Percentiles rank a stretch among this genome's conserved stretches.
Conservation (phyloP, 2,329 filamentous ascomycete genomes). For the Venturia oleaginea region DNA sequence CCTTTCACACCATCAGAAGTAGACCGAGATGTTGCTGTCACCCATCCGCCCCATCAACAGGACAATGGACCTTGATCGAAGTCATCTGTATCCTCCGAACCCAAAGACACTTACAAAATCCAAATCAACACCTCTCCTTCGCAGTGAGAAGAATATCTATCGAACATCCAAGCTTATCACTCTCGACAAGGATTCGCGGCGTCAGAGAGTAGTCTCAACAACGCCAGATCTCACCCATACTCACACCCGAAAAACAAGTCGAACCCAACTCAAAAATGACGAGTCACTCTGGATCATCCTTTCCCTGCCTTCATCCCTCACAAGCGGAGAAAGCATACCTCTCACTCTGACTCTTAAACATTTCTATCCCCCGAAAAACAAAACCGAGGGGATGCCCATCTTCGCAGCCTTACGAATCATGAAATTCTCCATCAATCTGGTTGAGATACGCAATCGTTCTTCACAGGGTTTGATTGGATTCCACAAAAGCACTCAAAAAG, state of each 20-base stretch:
- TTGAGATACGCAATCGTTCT: not conserved
- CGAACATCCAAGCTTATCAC: not conserved
- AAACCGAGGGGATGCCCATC: not conserved
- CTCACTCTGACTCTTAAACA: not conserved
- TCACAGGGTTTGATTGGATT: not conserved
- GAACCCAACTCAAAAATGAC: not conserved
- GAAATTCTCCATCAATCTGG: not conserved
- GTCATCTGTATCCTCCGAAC: not conserved
- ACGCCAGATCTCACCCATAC: not conserved
- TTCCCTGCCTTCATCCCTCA: not conserved
- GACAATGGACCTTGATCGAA: not conserved
- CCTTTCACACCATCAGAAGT: not conserved
- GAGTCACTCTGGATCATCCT: constrained; percentile 1
- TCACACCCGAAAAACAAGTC: not conserved
- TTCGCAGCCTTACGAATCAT: not conserved
- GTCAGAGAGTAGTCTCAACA: not conserved
- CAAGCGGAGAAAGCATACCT: not conserved
- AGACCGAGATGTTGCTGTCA: not conserved
- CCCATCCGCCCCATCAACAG: not conserved
- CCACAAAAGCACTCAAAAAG: not conserved
- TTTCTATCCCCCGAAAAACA: not conserved
- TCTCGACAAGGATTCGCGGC: not conserved
- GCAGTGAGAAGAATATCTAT: not conserved
- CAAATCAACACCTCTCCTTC: not conserved
- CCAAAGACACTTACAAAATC: not conserved